phyloP scores from a whole-genome alignment of 208 protist genomes.

The Phytomonas sp. region DNA sequence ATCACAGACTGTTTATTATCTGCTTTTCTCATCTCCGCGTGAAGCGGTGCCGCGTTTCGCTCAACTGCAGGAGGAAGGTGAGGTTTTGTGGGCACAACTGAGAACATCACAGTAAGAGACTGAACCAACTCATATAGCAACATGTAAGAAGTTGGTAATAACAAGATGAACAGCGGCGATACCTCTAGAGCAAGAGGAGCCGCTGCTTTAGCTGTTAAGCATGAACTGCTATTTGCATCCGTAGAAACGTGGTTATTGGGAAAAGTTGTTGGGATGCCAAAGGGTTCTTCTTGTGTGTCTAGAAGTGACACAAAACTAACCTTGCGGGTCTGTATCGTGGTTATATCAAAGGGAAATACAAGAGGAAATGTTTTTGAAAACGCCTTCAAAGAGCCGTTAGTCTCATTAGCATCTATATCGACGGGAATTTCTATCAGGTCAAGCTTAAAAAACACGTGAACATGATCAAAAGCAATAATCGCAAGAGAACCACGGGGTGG shows the following conservation, averaged over 20 bases:
- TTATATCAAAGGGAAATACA: neutral
- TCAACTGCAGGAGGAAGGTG: neutral
- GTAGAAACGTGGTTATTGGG: neutral
- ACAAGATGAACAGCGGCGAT: neutral
- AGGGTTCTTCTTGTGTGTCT: neutral
- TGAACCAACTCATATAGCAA: slow-evolving; percentile 2
- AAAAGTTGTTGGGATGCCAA: neutral
- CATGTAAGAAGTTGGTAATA: neutral
- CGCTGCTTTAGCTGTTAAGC: neutral
- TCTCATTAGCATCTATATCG: neutral
- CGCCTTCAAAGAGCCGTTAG: neutral
- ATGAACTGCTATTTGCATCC: neutral
- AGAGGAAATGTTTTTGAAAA: neutral
- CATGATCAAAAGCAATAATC: neutral
- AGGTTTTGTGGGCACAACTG: neutral
- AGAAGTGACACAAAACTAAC: neutral
- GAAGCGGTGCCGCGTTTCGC: neutral
- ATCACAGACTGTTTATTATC: neutral
- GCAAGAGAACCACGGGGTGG: neutral
- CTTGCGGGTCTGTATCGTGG: neutral
- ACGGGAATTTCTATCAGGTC: neutral
- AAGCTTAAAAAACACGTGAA: neutral
- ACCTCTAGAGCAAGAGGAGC: neutral
- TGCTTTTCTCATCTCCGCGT: neutral
- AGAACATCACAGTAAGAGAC: neutral